Base-by-base conservation (phyloP, 371 early-diverging fungal species). In the Mucor irregularis region DNA sequence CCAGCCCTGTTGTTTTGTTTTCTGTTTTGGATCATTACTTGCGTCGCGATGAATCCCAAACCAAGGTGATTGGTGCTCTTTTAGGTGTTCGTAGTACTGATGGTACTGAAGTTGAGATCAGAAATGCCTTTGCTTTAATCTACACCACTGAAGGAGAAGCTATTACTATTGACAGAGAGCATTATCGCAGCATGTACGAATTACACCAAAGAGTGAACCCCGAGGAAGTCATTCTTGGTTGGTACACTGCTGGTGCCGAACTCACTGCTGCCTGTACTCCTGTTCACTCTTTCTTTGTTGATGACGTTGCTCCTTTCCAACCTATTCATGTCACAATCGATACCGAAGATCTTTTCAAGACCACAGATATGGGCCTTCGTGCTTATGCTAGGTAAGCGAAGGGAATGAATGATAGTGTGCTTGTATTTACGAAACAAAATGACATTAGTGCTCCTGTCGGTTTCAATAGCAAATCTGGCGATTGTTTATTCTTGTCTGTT, bases 291-390 rank as follows among this genome's bases (percentile, higher is more conserved):
- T 87, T 90, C 71, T 95, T 94, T 64, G 78, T 88, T 28, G 84
- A 81, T 62, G 94, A 94, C 68, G 86, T 85, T 13, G 81, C 83
- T n/a, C 88, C 90, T 16, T 86, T 86, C 74, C 80, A 80, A 44
- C 91, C 96, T 40, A 88, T 97, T 42, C 93, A 92, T 62, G 76
- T 97, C 55, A 84, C 92, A 21, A 80, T 96, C 74, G 95, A 96
- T 70, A 89, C 92, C 8, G 85, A 85, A 34, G 75, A 86, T 63
- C 76, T 85, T 13, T 50, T 79, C 46, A 71, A 75, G 60, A 85
- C 79, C 56, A 83, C 89, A 39, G 78, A 84, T 57, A 80, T 94
- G 58, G 89, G 88, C 52, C 68, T 93, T 49, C 82, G 86, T 74
- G 88, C 92, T 42, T 90, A 88, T 62, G 80, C 86, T 37, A 78